phyloP scores from a whole-genome alignment of 225 moss, liverwort and hornwort genomes.

The Physcomitrellopsis africana region DNA sequence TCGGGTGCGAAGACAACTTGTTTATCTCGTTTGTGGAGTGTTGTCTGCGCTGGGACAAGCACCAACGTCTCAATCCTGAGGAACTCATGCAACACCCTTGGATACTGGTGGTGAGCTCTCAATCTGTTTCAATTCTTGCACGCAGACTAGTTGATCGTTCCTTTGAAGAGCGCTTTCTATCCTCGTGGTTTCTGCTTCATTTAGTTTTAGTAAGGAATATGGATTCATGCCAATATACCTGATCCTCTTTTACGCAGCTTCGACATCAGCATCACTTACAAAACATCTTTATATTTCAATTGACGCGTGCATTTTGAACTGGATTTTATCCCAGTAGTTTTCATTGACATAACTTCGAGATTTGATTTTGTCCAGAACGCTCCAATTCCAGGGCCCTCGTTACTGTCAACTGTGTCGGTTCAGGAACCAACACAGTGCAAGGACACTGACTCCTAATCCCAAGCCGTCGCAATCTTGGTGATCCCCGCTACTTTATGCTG shows the following conservation, averaged over 20 bases:
- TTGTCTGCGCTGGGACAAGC: conserved; percentile 80
- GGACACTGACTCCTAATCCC: background rate
- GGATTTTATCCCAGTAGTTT: background rate
- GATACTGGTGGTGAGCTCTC: conserved; percentile 27
- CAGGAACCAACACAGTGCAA: conserved; percentile 15
- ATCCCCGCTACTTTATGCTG: no score
- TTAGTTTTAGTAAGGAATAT: no score
- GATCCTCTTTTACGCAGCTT: conserved; percentile 60
- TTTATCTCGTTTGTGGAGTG: conserved; percentile 70
- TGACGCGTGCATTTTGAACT: no score
- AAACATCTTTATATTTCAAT: background rate
- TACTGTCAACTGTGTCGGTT: background rate
- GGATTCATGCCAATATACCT: conserved; percentile 35
- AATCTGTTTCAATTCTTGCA: no score
- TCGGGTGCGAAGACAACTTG: conserved; percentile 41
- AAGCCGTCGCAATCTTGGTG: conserved; percentile 13
- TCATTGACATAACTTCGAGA: background rate
- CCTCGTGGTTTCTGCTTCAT: no score
- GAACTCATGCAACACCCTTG: conserved; percentile 75
- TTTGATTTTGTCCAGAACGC: conserved; percentile 13
- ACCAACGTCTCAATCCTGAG: conserved; percentile 57
- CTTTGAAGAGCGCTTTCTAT: no score
- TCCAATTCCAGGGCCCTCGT: background rate
- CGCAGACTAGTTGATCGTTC: no score
- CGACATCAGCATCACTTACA: background rate